These are phyloP conservation scores for Penicillium sp. DNA, from an alignment of 2,329 filamentous ascomycete genomes.

Conservation along the genomic window DNA sequence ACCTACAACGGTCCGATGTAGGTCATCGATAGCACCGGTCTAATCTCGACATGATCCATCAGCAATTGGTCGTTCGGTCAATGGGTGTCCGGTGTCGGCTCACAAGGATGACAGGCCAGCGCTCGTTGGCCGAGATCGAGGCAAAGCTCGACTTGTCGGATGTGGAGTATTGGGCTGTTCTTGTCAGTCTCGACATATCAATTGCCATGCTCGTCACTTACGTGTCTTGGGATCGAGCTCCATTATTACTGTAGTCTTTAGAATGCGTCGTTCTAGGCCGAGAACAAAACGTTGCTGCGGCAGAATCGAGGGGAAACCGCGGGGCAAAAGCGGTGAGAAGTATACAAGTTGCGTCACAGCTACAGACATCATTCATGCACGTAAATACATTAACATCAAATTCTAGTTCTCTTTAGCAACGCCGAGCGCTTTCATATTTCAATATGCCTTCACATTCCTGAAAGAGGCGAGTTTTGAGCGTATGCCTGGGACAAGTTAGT, in stretches of 20 bases:
- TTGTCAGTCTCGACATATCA: slow-evolving; percentile 8
- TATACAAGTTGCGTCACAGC: slow-evolving; percentile 9
- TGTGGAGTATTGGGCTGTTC: slow-evolving; percentile 71
- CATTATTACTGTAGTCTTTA: slow-evolving; percentile 50
- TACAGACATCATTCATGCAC: slow-evolving; percentile 12
- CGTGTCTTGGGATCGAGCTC: slow-evolving; percentile 74
- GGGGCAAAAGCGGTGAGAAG: slow-evolving; percentile 23
- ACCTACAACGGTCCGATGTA: slow-evolving; percentile 64
- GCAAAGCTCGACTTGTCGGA: slow-evolving; percentile 85
- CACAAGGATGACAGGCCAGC: slow-evolving; percentile 94
- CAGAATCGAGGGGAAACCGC: slow-evolving; percentile 17
- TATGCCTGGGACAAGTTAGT: slow-evolving; percentile 62
- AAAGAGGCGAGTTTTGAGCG: slow-evolving; percentile 79
- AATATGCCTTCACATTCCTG: slow-evolving; percentile 59
- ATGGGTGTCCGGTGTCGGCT: slow-evolving; percentile 28
- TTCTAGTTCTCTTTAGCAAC: slow-evolving; percentile 27
- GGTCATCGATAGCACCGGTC: slow-evolving; percentile 91
- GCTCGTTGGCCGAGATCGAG: slow-evolving; percentile 76
- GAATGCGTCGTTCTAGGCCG: slow-evolving; percentile 7
- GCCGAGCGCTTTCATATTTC: slow-evolving; percentile 23
- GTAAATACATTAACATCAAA: slow-evolving; percentile 19
- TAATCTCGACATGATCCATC: slow-evolving; percentile 37
- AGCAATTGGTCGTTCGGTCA: not conserved
- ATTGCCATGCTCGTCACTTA: slow-evolving; percentile 45
- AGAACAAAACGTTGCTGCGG: slow-evolving; percentile 15